phyloP scores from a whole-genome alignment of 2,329 filamentous ascomycete genomes.

The Xylaria sp. region DNA sequence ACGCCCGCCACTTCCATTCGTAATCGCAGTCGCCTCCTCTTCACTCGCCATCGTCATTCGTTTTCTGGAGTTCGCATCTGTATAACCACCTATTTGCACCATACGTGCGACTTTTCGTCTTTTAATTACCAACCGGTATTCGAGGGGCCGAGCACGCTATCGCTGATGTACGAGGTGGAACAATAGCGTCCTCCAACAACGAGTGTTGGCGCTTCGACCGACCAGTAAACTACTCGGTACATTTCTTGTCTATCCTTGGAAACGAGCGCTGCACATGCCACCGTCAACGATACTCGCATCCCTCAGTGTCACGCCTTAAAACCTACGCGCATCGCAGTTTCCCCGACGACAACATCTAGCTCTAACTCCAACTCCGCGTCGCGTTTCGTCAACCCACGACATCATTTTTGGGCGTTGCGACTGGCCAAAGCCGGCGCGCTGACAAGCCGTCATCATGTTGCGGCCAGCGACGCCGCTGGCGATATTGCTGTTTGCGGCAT shows the following conservation, averaged over 20 bases:
- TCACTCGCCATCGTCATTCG: conserved; percentile 40
- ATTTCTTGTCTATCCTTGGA: conserved; percentile 8
- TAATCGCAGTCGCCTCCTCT: conserved; percentile 18
- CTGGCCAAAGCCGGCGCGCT: conserved; percentile 47
- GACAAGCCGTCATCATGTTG: conserved; percentile 70
- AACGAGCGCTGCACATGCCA: conserved; percentile 42
- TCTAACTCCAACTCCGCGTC: conserved; percentile 11
- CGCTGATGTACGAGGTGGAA: conserved; percentile 27
- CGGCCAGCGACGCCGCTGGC: conserved; percentile 92
- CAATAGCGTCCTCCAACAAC: conserved; percentile 11
- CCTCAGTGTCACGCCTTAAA: conserved; percentile 19
- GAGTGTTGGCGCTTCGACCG: conserved; percentile 11
- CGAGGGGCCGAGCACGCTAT: conserved; percentile 8
- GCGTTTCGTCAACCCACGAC: conserved; percentile 19
- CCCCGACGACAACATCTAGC: conserved; percentile 1
- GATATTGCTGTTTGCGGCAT: conserved; percentile 84
- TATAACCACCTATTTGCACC: conserved; percentile 18
- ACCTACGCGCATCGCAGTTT: not conserved
- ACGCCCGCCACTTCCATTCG: conserved; percentile 31
- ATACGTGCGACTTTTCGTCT: conserved; percentile 6
- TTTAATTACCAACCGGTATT: conserved; percentile 10
- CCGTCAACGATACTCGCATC: conserved; percentile 35
- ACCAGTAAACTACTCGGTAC: conserved; percentile 21
- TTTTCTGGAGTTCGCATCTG: conserved; percentile 38
- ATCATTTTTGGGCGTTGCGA: conserved; percentile 41